Conservation (phyloP, 208 protist species). For the Crithidia mellificae region DNA sequence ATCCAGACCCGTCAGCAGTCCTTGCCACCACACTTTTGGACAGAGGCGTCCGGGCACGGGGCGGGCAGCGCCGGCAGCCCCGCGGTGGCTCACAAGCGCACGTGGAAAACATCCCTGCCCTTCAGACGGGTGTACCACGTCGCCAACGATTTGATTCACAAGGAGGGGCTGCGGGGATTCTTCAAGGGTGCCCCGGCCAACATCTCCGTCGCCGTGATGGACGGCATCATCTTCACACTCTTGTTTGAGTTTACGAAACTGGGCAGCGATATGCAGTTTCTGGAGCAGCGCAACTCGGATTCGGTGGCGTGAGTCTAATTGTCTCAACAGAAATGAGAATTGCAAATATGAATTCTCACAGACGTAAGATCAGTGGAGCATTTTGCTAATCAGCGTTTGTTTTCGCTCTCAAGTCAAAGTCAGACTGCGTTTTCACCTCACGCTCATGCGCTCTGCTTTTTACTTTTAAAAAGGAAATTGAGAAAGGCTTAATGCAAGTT, state of each 20-base stretch:
- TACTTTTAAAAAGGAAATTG: too few species aligned
- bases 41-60: neutral
- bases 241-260: slow-evolving; percentile 89
- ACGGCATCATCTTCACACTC: slow-evolving; percentile 78
- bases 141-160: slow-evolving; percentile 49
- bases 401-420: too few species aligned
- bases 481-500: too few species aligned
- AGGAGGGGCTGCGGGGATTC: slow-evolving; percentile 71
- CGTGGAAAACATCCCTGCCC: slow-evolving; percentile 25
- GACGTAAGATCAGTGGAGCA: too few species aligned
- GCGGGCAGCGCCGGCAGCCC: neutral
- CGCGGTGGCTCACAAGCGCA: slow-evolving; percentile 3
- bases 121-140: slow-evolving; percentile 39
- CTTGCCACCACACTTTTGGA: slow-evolving; percentile 42
- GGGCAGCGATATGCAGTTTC: slow-evolving; percentile 75
- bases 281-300: slow-evolving; percentile 28
- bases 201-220: slow-evolving; percentile 64
- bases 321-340: neutral
- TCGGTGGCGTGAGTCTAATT: neutral
- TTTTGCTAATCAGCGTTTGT: too few species aligned
- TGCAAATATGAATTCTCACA: too few species aligned
- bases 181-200: slow-evolving; percentile 85
- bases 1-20: slow-evolving; percentile 82
- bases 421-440: too few species aligned
- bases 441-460: too few species aligned